Evolutionary conservation across 2,329 filamentous ascomycete species (phyloP), one percentile per base, ranked within the genome.

Genomic region (Ambrosiella beaveri): DNA sequence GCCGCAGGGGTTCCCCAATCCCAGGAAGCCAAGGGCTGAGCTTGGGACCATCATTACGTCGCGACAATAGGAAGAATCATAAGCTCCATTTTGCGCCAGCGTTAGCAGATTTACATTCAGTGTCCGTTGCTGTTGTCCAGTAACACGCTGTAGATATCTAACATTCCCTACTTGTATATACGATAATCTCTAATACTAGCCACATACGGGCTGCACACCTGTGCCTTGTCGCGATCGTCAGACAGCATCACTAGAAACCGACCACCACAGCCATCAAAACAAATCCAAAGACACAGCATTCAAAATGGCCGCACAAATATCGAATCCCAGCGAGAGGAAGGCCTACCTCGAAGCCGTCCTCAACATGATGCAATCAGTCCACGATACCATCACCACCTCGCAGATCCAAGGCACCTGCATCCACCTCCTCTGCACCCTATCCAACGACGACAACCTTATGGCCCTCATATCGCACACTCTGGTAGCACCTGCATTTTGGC

Each of bases 371-470:
- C 77, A 77, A 66, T 74, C 77, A 62, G 68, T 74, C 54, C 75
- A 76, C 67, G 73, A 77, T 67, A 70, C 71, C 54, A 65, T 68
- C 57, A 73, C 73, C 63, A 77, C 74, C 27, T 73, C 79, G 62
- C 76, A 79, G 66, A 75, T 82, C 64, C 73, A 86, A 65, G 81
- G 77, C 62, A 84, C 82, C 50, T 85, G 84, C 13, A 76, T 79
- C 15, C 78, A 81, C 44, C 77, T 89, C 37, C 75, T 90, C 58
- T 78, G 81, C 13, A 79, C 78, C 54, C 79, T 89, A 56, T 81
- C 80, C 61, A 89, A 89, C 65, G 85, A 85, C 12, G 76, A 86
- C 59, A 90, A 90, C 68, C 75, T 88, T 64, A 79, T 81, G 45
- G 74, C 89, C 11, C 75, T 89, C 57, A 85, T 84, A 0, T 83